Conservation (phyloP, 2,329 filamentous ascomycete species). For the Botrytis hyacinthi region DNA sequence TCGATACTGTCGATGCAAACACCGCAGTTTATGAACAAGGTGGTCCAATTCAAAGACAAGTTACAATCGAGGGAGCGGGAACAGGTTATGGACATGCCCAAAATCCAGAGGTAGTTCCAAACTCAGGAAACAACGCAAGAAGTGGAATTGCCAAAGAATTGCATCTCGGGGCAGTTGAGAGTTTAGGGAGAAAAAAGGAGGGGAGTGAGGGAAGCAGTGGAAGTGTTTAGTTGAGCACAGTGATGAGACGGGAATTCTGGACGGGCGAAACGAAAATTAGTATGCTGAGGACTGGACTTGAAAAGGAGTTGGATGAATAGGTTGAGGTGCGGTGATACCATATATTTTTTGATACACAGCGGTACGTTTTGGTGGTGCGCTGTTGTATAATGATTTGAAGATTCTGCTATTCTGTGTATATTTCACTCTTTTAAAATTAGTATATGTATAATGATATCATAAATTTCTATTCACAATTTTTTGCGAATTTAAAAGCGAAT, state of each 20-base stretch:
- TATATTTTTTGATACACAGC: background rate
- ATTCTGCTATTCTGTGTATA: background rate
- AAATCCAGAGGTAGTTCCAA: conserved; percentile 13
- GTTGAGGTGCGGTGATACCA: background rate
- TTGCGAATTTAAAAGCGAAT: too few species aligned
- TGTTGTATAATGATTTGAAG: background rate
- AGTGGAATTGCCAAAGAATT: conserved; percentile 31
- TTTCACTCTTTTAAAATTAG: background rate
- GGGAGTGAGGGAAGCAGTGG: conserved; percentile 1
- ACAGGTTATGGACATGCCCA: conserved; percentile 23
- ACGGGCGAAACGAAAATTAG: background rate
- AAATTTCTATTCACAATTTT: background rate
- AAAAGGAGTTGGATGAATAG: background rate
- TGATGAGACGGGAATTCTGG: too few species aligned
- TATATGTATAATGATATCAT: background rate
- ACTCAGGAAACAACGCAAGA: conserved; percentile 25
- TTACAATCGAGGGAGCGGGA: conserved; percentile 24
- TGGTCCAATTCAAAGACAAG: conserved; percentile 25
- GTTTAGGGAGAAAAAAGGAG: conserved; percentile 24
- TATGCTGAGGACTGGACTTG: background rate
- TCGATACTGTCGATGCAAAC: conserved; percentile 28
- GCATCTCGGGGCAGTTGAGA: conserved; percentile 23
- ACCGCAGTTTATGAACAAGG: conserved; percentile 29
- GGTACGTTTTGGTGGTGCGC: background rate
- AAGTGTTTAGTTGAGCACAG: conserved; percentile 2